Conservation (phyloP, 164 flowering plant genomes). For the Vitis vinifera region DNA sequence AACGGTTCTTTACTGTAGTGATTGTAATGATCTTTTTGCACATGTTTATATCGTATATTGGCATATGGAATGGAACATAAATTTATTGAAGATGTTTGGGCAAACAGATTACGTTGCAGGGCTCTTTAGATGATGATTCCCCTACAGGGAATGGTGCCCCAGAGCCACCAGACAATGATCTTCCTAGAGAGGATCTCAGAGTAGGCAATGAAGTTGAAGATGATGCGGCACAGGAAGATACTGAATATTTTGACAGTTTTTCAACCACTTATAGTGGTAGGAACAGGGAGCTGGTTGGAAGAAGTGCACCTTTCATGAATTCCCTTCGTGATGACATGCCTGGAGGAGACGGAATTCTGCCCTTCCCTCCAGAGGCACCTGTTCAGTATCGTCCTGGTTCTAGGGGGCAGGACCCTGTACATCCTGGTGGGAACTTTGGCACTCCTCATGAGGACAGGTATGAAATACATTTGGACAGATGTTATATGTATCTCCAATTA, state of each 20-base stretch:
- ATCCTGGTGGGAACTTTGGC: conserved; percentile 25
- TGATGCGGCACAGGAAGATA: conserved; percentile 26
- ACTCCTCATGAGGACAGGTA: conserved; percentile 57
- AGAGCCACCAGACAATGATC: conserved; percentile 42
- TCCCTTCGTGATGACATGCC: conserved; percentile 27
- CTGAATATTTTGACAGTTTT: conserved; percentile 34
- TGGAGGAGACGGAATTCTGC: conserved; percentile 39
- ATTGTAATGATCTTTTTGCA: background rate
- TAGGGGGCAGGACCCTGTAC: conserved; percentile 32
- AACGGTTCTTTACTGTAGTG: background rate
- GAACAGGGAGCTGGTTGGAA: conserved; percentile 44
- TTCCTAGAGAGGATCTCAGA: conserved; percentile 35
- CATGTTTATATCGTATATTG: background rate
- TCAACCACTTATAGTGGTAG: conserved; percentile 34
- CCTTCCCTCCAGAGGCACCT: conserved; percentile 41
- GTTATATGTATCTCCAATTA: background rate
- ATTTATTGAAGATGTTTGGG: conserved; percentile 19
- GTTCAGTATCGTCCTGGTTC: conserved; percentile 33
- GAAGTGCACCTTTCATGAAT: conserved; percentile 29
- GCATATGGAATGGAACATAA: background rate
- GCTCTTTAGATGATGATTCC: conserved; percentile 60
- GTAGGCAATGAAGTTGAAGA: conserved; percentile 39
- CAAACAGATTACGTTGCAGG: conserved; percentile 80
- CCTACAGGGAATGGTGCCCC: conserved; percentile 42
- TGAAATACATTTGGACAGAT: background rate